A percentile compares a stretch with the other conserved stretches of the same genome.
phyloP scores from a whole-genome alignment of 805 yeast species.

The Ascoidea asiatica region DNA sequence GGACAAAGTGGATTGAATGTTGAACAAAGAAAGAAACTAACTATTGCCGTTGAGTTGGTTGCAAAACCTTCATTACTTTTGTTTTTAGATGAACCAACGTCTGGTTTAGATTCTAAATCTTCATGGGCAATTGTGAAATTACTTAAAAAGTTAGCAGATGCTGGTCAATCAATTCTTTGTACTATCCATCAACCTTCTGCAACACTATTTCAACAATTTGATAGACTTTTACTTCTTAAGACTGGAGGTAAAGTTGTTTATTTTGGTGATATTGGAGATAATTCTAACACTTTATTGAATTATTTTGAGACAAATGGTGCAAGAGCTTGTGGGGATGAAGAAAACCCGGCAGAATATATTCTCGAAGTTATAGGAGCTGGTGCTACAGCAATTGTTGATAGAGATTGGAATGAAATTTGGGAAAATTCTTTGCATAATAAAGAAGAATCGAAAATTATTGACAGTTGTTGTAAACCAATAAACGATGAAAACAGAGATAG shows the following conservation, averaged over 20 bases:
- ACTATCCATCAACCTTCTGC: conserved; percentile 48
- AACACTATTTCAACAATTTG: conserved; percentile 32
- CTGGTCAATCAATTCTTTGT: conserved; percentile 39
- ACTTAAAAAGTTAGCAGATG: conserved; percentile 27
- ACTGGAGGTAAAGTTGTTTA: conserved; percentile 42
- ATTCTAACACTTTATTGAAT: conserved; percentile 35
- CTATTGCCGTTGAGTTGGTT: conserved; percentile 40
- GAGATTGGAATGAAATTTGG: conserved; percentile 58
- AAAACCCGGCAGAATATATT: conserved; percentile 69
- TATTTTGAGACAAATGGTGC: conserved; percentile 62
- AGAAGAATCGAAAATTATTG: background rate
- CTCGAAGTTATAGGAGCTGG: conserved; percentile 72
- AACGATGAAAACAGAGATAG: conserved; percentile 13
- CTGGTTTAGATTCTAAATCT: conserved; percentile 44
- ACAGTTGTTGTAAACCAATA: conserved; percentile 10
- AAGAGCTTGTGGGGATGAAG: conserved; percentile 37
- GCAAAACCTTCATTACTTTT: conserved; percentile 37
- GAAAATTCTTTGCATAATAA: conserved; percentile 23
- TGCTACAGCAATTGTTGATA: conserved; percentile 40
- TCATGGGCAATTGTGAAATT: conserved; percentile 39
- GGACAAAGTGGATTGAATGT: conserved; percentile 39
- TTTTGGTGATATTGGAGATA: conserved; percentile 51
- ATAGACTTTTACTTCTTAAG: conserved; percentile 30
- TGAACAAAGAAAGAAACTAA: conserved; percentile 37
- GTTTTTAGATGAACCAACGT: conserved; percentile 49